Evolutionary conservation across 345 rosid species (phyloP), one percentile per base, ranked within the genome.

Genomic region (Lumnitzera littorea): DNA sequence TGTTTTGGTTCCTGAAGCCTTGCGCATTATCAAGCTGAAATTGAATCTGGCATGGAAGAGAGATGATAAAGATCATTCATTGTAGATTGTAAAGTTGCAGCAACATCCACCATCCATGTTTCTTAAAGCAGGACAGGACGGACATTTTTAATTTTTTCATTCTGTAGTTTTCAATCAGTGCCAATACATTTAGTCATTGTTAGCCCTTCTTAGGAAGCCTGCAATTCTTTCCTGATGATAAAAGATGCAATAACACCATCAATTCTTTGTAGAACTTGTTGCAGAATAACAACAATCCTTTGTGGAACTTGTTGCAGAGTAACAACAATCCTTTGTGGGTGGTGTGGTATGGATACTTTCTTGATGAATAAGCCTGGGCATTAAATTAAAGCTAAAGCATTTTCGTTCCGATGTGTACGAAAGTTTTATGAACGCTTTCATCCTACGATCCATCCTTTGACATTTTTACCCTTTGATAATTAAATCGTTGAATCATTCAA

Each of bases 1-100:
- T 94, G 58, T 87, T 90, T 57, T 94, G 99, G 97, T 84, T 94
- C 76, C 68, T 90, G 67, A 90, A 94, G 81, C 99, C 99, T 67
- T 94, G 97, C 85, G 73, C 96, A 53, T 64, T 80, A 31, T 78
- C 89, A 12, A 74, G 72, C 67, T 79, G 56, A 69, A 62, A 58
- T 55, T 23, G 15, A 16, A 27, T 9, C 55, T 51, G 12, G 12
- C 12, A 51, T 12, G 17, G 2, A 16, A 16, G 24, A 51, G 23
- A 12, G 27, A 53, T 3, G 12, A 27, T 5, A 27, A 10, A 53
- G 4, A 23, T 4, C 14, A 11, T 53, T 50, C 15, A 13, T 12
- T 50, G 15, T 0, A 36, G 11, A 36, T 36, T 36, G 43, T 36
- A 2, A 36, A 36, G 43, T 36, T 0, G 43, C 11, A 36, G 11